Evolutionary conservation across 2,329 filamentous ascomycete genomes (phyloP).

Genomic region (Penicillium sp.): DNA sequence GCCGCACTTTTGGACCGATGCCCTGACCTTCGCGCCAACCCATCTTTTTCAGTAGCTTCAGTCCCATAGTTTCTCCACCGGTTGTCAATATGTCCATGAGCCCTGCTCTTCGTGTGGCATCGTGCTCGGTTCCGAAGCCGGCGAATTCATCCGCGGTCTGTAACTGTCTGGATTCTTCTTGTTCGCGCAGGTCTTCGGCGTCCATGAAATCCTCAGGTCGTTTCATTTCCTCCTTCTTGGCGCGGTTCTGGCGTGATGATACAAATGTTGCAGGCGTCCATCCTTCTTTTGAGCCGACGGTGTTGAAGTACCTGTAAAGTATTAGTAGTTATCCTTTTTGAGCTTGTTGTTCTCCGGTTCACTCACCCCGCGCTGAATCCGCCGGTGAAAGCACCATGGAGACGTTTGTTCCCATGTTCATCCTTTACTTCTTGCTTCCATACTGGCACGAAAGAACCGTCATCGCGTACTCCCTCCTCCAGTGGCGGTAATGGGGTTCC

Average conservation of each 20-base stretch:
- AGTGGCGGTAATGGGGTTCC: constrained; percentile 79
- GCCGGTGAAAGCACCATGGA: constrained; percentile 95
- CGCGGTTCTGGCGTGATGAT: constrained; percentile 77
- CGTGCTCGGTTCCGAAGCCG: constrained; percentile 66
- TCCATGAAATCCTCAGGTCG: constrained; percentile 95
- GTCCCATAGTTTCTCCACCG: constrained; percentile 78
- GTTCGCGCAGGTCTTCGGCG: constrained; percentile 87
- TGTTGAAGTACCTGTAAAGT: constrained; percentile 85
- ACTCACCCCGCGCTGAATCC: constrained; percentile 91
- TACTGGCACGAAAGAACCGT: constrained; percentile 87
- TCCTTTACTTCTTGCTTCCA: constrained; percentile 98
- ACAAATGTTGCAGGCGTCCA: constrained; percentile 92
- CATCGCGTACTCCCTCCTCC: constrained; percentile 73
- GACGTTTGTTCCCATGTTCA: constrained; percentile 79
- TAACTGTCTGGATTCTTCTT: constrained; percentile 70
- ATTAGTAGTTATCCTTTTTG: constrained; percentile 7
- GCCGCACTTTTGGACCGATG: constrained; percentile 78
- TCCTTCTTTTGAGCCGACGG: constrained; percentile 95
- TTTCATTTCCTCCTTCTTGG: constrained; percentile 51
- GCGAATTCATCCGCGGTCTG: constrained; percentile 71
- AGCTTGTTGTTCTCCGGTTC: neutral
- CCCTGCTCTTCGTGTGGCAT: constrained; percentile 49
- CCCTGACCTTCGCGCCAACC: constrained; percentile 95
- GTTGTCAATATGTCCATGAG: constrained; percentile 69
- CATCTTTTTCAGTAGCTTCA: constrained; percentile 83